phyloP scores from a whole-genome alignment of 768 basidiomycete species.

The Rhizopogon roseolus region DNA sequence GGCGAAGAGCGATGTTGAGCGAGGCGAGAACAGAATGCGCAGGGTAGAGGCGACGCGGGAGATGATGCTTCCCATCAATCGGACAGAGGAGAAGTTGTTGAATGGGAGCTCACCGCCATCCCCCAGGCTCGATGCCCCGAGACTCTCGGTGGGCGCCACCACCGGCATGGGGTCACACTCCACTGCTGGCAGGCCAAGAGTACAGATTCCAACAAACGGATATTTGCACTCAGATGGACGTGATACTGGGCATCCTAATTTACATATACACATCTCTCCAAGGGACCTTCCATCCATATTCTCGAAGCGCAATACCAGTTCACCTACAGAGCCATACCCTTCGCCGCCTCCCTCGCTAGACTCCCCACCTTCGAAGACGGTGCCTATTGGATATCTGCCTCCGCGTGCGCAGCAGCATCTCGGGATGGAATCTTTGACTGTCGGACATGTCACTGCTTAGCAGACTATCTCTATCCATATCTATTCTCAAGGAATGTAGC shows the following conservation, averaged over 20 bases:
- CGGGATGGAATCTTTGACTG: conserved; percentile 4
- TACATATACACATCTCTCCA: conserved; percentile 13
- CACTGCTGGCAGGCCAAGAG: conserved; percentile 1
- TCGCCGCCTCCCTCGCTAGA: conserved; percentile 38
- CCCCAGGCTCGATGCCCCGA: conserved; percentile 1
- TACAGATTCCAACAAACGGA: not conserved
- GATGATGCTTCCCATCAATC: conserved; percentile 64
- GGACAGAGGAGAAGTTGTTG: conserved; percentile 52
- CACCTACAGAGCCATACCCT: conserved; percentile 41
- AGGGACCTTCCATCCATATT: conserved; percentile 14
- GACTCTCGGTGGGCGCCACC: conserved; percentile 9
- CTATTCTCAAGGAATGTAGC: conserved; percentile 9
- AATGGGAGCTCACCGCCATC: conserved; percentile 30
- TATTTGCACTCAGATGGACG: conserved; percentile 9
- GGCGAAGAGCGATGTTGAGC: conserved; percentile 88
- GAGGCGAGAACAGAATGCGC: conserved; percentile 85
- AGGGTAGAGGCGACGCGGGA: conserved; percentile 70
- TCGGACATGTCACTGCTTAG: conserved; percentile 13
- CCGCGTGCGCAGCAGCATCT: conserved; percentile 1
- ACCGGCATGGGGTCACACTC: conserved; percentile 21
- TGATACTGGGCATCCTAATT: conserved; percentile 4
- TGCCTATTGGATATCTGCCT: conserved; percentile 10
- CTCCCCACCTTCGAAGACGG: conserved; percentile 15
- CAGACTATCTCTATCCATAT: conserved; percentile 17
- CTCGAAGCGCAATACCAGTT: conserved; percentile 18